phyloP scores from a whole-genome alignment of 192 early-diverging fungal species.

The Chytriomyces sp. region DNA sequence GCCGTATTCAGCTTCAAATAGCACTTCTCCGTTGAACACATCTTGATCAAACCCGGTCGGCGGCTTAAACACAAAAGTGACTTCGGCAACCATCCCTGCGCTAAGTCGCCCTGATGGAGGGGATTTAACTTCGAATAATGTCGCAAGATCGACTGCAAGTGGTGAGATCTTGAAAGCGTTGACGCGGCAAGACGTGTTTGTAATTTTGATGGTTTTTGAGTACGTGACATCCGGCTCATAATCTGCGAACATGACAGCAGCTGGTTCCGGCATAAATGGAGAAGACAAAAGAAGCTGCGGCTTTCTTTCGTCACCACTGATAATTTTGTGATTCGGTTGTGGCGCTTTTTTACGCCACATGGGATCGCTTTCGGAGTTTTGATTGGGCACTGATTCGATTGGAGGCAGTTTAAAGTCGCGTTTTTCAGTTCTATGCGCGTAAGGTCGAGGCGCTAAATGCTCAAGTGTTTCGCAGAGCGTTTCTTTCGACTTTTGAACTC shows the following conservation, averaged over 20 bases:
- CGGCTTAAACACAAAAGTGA: slow-evolving; percentile 36
- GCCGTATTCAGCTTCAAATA: slow-evolving; percentile 39
- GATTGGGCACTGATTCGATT: too few species aligned
- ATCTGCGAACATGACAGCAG: slow-evolving; percentile 34
- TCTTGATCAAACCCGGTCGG: slow-evolving; percentile 39
- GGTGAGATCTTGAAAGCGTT: slow-evolving; percentile 42
- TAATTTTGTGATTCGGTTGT: slow-evolving; percentile 19
- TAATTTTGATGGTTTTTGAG: slow-evolving; percentile 33
- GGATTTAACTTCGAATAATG: slow-evolving; percentile 33
- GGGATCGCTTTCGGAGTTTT: too few species aligned
- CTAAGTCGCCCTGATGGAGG: slow-evolving; percentile 39
- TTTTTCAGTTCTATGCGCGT: neutral
- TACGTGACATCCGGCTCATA: slow-evolving; percentile 39
- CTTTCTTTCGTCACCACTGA: neutral
- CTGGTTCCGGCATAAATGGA: slow-evolving; percentile 35
- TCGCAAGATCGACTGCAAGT: slow-evolving; percentile 35
- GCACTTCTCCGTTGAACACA: slow-evolving; percentile 29
- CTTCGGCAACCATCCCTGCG: slow-evolving; percentile 41
- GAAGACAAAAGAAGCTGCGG: neutral
- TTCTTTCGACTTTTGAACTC: neutral
- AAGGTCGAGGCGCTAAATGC: slow-evolving; percentile 9
- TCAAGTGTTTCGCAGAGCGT: slow-evolving; percentile 22
- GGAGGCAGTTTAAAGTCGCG: neutral
- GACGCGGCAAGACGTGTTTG: slow-evolving; percentile 42
- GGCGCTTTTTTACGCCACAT: neutral